These are phyloP conservation scores for Kurtzmaniella cleridarum DNA, from an alignment of 805 yeast genomes.

Conservation along the genomic window DNA sequence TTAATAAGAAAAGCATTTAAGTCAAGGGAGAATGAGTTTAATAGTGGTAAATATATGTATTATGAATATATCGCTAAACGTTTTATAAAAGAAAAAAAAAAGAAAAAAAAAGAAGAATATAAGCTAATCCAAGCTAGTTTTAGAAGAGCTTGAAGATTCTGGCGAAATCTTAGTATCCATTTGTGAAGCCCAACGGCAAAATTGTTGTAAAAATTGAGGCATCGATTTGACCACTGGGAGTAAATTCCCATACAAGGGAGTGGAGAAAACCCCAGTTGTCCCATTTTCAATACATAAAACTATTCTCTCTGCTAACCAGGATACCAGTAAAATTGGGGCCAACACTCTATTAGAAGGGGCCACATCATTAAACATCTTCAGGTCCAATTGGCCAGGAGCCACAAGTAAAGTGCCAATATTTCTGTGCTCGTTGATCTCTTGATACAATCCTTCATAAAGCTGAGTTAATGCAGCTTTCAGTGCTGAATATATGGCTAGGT, in stretches of 20 bases:
- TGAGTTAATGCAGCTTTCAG: constrained; percentile 43
- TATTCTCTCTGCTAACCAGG: constrained; percentile 30
- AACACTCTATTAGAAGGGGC: constrained; percentile 34
- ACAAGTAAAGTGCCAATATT: constrained; percentile 34
- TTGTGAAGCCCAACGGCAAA: constrained; percentile 28
- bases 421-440: constrained; percentile 24
- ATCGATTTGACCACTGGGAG: constrained; percentile 37
- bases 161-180: constrained; percentile 30
- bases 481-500: constrained; percentile 44
- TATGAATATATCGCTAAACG: too few relatives aligned
- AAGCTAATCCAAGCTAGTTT: too few relatives aligned
- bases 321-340: constrained; percentile 43
- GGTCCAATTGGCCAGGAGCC: constrained; percentile 47
- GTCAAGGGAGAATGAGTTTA: neutral
- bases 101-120: too few relatives aligned
- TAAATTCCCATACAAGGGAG: constrained; percentile 44
- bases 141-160: neutral
- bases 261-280: constrained; percentile 35
- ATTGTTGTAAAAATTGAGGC: constrained; percentile 35
- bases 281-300: constrained; percentile 30
- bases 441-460: constrained; percentile 40
- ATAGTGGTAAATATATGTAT: neutral
- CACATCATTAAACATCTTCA: constrained; percentile 46
- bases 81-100: too few relatives aligned
- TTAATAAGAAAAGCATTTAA: constrained; percentile 9